Evolutionary conservation across 2,329 filamentous ascomycete species (phyloP).

Genomic region (Malbranchea zuffiana): DNA sequence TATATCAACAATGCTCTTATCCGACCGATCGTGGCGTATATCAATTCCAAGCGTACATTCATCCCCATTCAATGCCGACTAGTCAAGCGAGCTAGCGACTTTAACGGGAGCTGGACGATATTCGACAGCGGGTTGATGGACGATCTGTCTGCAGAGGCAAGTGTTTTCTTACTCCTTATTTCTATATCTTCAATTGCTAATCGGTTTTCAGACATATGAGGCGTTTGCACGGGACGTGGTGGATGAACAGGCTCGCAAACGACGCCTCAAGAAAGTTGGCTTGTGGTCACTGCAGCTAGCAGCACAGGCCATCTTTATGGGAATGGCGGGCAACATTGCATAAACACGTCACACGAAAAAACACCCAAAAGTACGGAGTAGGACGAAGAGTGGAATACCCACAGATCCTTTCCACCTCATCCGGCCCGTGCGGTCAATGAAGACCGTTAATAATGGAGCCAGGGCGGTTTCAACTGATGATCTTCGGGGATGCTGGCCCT

Average conservation of each 20-base stretch:
- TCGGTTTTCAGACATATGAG: slow-evolving; percentile 58
- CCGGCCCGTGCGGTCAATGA: too few relatives aligned
- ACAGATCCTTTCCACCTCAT: too few relatives aligned
- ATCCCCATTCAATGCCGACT: slow-evolving; percentile 93
- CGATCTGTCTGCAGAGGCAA: slow-evolving; percentile 72
- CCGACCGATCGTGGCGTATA: slow-evolving; percentile 92
- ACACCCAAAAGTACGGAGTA: background rate
- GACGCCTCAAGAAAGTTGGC: slow-evolving; percentile 87
- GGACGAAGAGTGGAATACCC: too few relatives aligned
- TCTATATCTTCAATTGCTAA: slow-evolving; percentile 10
- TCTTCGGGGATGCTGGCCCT: too few relatives aligned
- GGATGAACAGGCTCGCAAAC: slow-evolving; percentile 73
- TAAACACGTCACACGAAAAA: background rate
- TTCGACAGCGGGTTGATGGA: slow-evolving; percentile 92
- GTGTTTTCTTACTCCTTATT: slow-evolving; percentile 14
- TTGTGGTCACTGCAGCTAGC: slow-evolving; percentile 91
- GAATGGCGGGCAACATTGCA: slow-evolving; percentile 62
- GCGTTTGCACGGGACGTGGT: slow-evolving; percentile 87
- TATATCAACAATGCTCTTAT: slow-evolving; percentile 95
- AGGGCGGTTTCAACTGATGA: too few relatives aligned
- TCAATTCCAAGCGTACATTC: slow-evolving; percentile 88
- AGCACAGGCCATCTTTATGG: slow-evolving; percentile 87
- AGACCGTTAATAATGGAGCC: too few relatives aligned
- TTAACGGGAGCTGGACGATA: slow-evolving; percentile 89
- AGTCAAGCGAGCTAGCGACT: slow-evolving; percentile 78